These are phyloP conservation scores for Monascus purpureus DNA, from an alignment of 495 filamentous ascomycete species.

Conservation along the genomic window DNA sequence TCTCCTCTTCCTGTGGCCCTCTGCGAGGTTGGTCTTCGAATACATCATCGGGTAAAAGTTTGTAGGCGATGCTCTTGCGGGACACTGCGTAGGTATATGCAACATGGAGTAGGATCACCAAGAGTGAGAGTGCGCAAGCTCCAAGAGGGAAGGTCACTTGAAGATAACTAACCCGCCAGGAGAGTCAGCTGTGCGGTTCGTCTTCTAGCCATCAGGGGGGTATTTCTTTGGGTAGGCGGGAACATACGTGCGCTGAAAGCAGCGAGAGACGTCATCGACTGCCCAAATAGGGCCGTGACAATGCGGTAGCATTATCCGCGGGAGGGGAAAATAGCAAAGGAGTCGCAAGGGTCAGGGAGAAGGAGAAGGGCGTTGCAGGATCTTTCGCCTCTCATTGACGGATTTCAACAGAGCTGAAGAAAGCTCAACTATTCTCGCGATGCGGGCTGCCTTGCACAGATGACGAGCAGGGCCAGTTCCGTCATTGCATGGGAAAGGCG, in stretches of 20 bases:
- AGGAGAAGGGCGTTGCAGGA: neutral
- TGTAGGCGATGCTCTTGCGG: slow-evolving; percentile 19
- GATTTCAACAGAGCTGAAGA: slow-evolving; percentile 1
- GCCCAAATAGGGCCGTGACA: slow-evolving; percentile 75
- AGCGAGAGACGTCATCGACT: slow-evolving; percentile 74
- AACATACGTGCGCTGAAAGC: slow-evolving; percentile 79
- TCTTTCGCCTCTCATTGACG: neutral
- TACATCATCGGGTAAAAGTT: slow-evolving; percentile 21
- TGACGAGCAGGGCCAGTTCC: slow-evolving; percentile 9
- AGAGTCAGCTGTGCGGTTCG: slow-evolving; percentile 7
- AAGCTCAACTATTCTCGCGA: slow-evolving; percentile 3
- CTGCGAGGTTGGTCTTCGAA: slow-evolving; percentile 33
- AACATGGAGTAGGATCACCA: slow-evolving; percentile 42
- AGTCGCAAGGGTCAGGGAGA: neutral
- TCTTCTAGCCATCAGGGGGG: neutral
- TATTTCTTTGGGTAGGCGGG: neutral
- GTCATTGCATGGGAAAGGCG: too few relatives aligned
- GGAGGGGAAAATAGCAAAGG: slow-evolving; percentile 6
- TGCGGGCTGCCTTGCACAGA: slow-evolving; percentile 7
- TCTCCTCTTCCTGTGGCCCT: slow-evolving; percentile 44
- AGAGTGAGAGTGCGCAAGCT: slow-evolving; percentile 52
- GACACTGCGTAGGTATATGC: slow-evolving; percentile 37
- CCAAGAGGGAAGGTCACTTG: slow-evolving; percentile 70
- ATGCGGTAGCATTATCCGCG: slow-evolving; percentile 47
- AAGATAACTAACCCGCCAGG: slow-evolving; percentile 49